Percentiles rank a stretch among this genome's conserved stretches.
phyloP scores from a whole-genome alignment of 306 rosid genomes.

The Mimosa pudica region DNA sequence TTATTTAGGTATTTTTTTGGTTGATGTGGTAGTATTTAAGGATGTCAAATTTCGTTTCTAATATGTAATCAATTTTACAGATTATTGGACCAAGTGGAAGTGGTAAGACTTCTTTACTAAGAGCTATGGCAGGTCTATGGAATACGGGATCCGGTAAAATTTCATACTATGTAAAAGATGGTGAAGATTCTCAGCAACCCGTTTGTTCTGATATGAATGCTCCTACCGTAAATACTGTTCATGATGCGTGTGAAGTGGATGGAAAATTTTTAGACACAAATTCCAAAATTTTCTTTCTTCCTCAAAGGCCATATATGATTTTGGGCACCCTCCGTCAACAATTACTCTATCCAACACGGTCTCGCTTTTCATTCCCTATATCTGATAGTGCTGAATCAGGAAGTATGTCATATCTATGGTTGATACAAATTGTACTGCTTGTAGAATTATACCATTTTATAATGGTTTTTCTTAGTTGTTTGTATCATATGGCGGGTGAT shows the following conservation, averaged over 20 bases:
- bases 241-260: constrained; percentile 31
- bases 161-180: constrained; percentile 56
- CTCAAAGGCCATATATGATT: constrained; percentile 98
- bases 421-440: too few species aligned
- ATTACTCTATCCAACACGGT: constrained; percentile 90
- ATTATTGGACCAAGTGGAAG: constrained; percentile 94
- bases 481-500: too few species aligned
- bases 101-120: constrained; percentile 88
- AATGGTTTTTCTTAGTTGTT: too few species aligned
- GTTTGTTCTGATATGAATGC: constrained; percentile 44
- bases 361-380: constrained; percentile 45
- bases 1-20: constrained; percentile 12
- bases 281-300: constrained; percentile 74
- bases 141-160: constrained; percentile 76
- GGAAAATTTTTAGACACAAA: constrained; percentile 50
- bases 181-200: constrained; percentile 41
- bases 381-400: constrained; percentile 43
- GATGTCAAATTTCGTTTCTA: constrained; percentile 26
- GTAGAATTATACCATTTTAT: too few species aligned
- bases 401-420: constrained; percentile 42
- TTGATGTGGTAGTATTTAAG: neutral
- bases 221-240: constrained; percentile 29
- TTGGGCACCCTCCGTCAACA: constrained; percentile 94
- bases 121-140: constrained; percentile 97
- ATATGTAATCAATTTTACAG: constrained; percentile 47